Percentiles rank a stretch among this genome's conserved stretches.
Evolutionary conservation across 495 filamentous ascomycete genomes (phyloP).

Genomic region (Apodospora peruviana): DNA sequence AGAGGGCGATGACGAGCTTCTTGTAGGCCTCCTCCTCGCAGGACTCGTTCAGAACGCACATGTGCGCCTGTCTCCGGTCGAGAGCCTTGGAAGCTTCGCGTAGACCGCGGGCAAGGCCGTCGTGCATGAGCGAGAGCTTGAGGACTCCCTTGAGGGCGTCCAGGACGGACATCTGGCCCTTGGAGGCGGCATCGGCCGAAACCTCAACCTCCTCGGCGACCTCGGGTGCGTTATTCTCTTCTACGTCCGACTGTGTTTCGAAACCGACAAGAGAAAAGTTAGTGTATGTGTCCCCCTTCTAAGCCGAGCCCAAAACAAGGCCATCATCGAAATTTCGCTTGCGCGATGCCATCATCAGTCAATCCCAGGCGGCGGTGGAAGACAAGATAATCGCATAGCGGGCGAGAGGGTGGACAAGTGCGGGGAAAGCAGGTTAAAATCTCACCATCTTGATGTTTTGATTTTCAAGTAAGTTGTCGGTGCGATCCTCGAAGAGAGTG

Average conservation of each 20-base stretch:
- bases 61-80: slow-evolving; percentile 95
- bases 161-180: slow-evolving; percentile 95
- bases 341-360: too few relatives aligned
- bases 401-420: neutral
- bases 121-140: slow-evolving; percentile 98
- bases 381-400: neutral
- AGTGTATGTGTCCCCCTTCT: too few relatives aligned
- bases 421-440: slow-evolving; percentile 5
- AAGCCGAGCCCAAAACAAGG: too few relatives aligned
- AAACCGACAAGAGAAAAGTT: too few relatives aligned
- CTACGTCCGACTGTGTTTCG: slow-evolving; percentile 52
- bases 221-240: slow-evolving; percentile 74
- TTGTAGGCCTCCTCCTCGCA: slow-evolving; percentile 99
- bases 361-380: neutral
- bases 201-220: slow-evolving; percentile 88
- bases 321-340: too few relatives aligned
- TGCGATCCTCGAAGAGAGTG: slow-evolving; percentile 51
- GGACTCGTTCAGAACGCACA: slow-evolving; percentile 98
- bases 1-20: slow-evolving; percentile 97
- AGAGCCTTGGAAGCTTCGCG: slow-evolving; percentile 97
- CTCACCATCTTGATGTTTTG: slow-evolving; percentile 50
- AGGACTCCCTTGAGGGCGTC: slow-evolving; percentile 97
- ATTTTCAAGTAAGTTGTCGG: slow-evolving; percentile 35
- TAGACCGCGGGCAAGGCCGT: slow-evolving; percentile 95
- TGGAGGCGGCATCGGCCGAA: slow-evolving; percentile 68